phyloP scores from a whole-genome alignment of 202 grass and related monocot species.

The Bolboschoenoplectus hybrid region DNA sequence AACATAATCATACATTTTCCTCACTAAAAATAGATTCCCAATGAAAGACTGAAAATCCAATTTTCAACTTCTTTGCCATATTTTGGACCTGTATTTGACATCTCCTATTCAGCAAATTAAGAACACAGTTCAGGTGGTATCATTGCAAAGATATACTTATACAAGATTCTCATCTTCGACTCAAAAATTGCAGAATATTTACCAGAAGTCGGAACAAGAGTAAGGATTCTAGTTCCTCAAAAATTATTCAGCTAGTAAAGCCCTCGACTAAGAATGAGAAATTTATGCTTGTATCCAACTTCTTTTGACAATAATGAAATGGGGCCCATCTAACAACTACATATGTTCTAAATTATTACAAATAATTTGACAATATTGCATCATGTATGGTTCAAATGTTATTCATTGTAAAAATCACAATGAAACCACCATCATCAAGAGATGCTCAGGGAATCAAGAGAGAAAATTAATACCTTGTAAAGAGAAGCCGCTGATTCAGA shows the following conservation, averaged over 20 bases:
- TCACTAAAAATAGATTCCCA: background rate
- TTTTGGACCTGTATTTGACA: background rate
- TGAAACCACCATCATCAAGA: background rate
- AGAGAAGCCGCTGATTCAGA: conserved; percentile 97
- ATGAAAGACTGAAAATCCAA: background rate
- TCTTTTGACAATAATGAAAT: conserved; percentile 25
- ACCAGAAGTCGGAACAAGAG: background rate
- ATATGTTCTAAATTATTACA: background rate
- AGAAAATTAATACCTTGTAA: conserved; percentile 65
- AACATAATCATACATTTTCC: conserved; percentile 15
- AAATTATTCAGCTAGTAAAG: conserved; percentile 3
- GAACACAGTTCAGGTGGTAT: background rate
- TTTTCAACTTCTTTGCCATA: no score
- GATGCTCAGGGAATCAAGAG: background rate
- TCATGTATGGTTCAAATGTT: background rate
- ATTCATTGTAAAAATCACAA: conserved; percentile 12
- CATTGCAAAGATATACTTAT: background rate
- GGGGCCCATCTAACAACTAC: background rate
- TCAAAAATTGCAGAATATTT: background rate
- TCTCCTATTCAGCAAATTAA: background rate
- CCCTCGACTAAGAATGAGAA: background rate
- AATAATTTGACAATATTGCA: background rate
- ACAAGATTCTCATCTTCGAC: background rate
- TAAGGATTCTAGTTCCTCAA: background rate
- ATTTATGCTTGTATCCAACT: background rate